Conservation (phyloP, 2,329 filamentous ascomycete species). For the Plectosphaerella sp. region DNA sequence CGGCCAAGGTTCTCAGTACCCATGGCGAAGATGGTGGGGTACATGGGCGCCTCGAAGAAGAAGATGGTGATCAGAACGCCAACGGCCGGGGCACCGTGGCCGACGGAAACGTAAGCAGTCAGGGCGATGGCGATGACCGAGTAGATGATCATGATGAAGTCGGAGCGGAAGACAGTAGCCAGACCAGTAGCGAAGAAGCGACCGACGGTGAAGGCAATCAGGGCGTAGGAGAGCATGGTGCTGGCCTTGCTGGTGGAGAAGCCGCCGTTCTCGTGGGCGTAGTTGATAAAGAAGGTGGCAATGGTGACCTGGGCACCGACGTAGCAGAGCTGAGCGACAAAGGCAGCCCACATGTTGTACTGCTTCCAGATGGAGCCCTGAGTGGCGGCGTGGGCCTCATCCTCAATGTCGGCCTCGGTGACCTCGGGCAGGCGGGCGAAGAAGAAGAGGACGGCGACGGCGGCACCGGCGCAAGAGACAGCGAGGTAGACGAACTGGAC, state of each 20-base stretch:
- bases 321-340: constrained; percentile 75
- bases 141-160: constrained; percentile 10
- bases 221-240: constrained; percentile 21
- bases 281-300: constrained; percentile 70
- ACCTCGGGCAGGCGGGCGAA: constrained; percentile 67
- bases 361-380: constrained; percentile 64
- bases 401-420: constrained; percentile 38
- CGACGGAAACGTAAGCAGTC: constrained; percentile 13
- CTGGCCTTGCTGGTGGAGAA: constrained; percentile 33
- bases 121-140: constrained; percentile 43
- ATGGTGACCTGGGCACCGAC: constrained; percentile 67
- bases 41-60: constrained; percentile 55
- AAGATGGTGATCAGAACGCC: constrained; percentile 49
- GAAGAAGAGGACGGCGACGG: constrained; percentile 63
- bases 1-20: constrained; percentile 59
- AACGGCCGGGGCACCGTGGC: constrained; percentile 46
- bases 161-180: constrained; percentile 44
- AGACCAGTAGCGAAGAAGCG: constrained; percentile 47
- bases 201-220: constrained; percentile 43
- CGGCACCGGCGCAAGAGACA: constrained; percentile 66
- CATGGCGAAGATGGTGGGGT: constrained; percentile 55
- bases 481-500: constrained; percentile 76
- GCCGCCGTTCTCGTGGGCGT: constrained; percentile 49
- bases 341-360: constrained; percentile 72
- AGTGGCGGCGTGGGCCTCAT: constrained; percentile 37